Evolutionary conservation across 257 asterid species (phyloP).

Genomic region (Solanum verrucosum): DNA sequence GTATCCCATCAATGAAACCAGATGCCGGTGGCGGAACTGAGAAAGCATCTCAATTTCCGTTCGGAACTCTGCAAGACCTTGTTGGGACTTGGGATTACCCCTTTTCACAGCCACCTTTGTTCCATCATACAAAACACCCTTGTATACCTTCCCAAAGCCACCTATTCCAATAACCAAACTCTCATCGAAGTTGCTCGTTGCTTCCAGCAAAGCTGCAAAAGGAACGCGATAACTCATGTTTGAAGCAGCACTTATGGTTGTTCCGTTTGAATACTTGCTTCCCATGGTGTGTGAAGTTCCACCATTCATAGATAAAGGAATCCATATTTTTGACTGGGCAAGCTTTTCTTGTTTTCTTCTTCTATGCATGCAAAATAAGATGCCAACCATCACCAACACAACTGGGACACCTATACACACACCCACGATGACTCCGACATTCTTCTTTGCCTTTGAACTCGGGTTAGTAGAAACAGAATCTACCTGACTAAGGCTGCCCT

Average conservation of each 20-base stretch:
- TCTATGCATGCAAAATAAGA: slow-evolving; percentile 22
- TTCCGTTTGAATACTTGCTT: slow-evolving; percentile 70
- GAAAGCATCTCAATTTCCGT: slow-evolving; percentile 91
- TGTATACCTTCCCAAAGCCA: slow-evolving; percentile 85
- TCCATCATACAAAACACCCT: slow-evolving; percentile 53
- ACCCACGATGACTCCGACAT: slow-evolving; percentile 58
- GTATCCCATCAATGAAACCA: slow-evolving; percentile 73
- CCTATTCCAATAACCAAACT: slow-evolving; percentile 68
- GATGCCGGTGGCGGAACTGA: slow-evolving; percentile 71
- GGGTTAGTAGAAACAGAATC: slow-evolving; percentile 19
- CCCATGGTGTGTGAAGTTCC: slow-evolving; percentile 73
- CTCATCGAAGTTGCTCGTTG: slow-evolving; percentile 67
- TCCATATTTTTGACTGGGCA: slow-evolving; percentile 61
- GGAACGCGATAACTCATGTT: slow-evolving; percentile 72
- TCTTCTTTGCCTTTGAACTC: slow-evolving; percentile 26
- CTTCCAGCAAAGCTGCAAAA: slow-evolving; percentile 59
- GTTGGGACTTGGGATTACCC: slow-evolving; percentile 78
- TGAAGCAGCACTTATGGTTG: slow-evolving; percentile 53
- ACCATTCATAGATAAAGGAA: slow-evolving; percentile 55
- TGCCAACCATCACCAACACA: slow-evolving; percentile 18
- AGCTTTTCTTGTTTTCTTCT: slow-evolving; percentile 35
- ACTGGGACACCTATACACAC: slow-evolving; percentile 35
- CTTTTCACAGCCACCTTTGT: slow-evolving; percentile 70
- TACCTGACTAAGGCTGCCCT: slow-evolving; percentile 50
- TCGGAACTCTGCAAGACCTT: slow-evolving; percentile 63